These are phyloP conservation scores for Arthrinium phaeospermum DNA, from an alignment of 2,329 filamentous ascomycete species.

Conservation along the genomic window DNA sequence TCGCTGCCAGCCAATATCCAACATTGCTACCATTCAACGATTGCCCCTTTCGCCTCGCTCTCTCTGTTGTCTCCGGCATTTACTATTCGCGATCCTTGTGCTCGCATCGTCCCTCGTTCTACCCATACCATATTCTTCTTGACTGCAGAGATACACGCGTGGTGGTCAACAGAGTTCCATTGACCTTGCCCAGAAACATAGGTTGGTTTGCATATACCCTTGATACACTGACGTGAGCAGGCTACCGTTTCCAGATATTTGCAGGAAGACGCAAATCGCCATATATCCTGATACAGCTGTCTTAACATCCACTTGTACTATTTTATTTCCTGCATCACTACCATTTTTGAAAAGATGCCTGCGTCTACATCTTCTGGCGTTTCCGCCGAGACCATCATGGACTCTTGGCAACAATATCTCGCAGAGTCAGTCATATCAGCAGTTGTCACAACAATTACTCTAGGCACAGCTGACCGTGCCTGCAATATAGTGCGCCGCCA, in stretches of 20 bases:
- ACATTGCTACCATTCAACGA: no score
- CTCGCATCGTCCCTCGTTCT: not conserved
- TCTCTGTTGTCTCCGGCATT: not conserved
- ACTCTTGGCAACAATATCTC: slow-evolving; percentile 5
- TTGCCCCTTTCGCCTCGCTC: not conserved
- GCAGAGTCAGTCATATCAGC: not conserved
- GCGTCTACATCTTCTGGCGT: not conserved
- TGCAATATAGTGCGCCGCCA: not conserved
- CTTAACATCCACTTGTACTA: not conserved
- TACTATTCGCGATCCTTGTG: not conserved
- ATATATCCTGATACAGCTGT: not conserved
- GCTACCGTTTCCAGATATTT: not conserved
- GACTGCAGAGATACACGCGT: not conserved
- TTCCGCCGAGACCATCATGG: not conserved
- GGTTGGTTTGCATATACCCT: not conserved
- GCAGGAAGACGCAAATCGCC: not conserved
- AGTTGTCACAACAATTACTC: not conserved
- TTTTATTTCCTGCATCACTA: not conserved
- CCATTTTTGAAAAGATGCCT: not conserved
- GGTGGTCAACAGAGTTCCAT: not conserved
- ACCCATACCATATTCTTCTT: not conserved
- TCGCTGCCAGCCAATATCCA: not conserved
- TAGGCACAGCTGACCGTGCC: not conserved
- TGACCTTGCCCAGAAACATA: not conserved
- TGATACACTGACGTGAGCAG: slow-evolving; percentile 7